Conservation (phyloP, 805 yeast genomes). For the Maudiozyma turicensis region DNA sequence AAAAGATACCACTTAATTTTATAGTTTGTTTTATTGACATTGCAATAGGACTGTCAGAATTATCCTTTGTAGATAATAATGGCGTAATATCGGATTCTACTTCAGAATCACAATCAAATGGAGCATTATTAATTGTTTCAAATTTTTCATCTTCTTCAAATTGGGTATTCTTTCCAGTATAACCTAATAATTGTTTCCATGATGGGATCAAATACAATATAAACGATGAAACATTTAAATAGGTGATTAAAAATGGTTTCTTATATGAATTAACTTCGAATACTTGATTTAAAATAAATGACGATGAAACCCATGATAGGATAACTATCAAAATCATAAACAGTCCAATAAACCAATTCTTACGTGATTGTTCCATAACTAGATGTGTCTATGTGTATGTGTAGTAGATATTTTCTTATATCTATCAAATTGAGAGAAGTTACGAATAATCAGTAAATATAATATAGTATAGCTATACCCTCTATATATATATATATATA, state of each 20-base stretch:
- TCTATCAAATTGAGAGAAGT: background rate
- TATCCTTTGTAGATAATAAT: background rate
- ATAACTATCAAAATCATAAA: constrained; percentile 65
- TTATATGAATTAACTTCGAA: constrained; percentile 54
- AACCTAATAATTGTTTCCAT: background rate
- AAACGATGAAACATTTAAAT: constrained; percentile 76
- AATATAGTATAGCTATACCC: no score
- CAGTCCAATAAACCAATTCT: constrained; percentile 44
- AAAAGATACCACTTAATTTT: constrained; percentile 60
- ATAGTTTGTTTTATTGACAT: constrained; percentile 46
- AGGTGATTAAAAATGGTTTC: constrained; percentile 88
- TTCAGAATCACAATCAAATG: background rate
- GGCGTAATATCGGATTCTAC: background rate
- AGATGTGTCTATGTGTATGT: background rate
- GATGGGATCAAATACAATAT: constrained; percentile 58
- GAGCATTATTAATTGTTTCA: background rate
- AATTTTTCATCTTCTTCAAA: background rate
- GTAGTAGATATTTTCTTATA: background rate
- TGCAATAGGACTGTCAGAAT: background rate
- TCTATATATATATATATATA: no score
- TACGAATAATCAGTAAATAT: background rate
- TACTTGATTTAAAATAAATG: constrained; percentile 66
- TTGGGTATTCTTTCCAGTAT: constrained; percentile 8
- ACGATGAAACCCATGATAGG: constrained; percentile 77
- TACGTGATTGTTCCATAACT: background rate